phyloP scores from a whole-genome alignment of 148 eudicot species.

The Nepenthes mirabilis region DNA sequence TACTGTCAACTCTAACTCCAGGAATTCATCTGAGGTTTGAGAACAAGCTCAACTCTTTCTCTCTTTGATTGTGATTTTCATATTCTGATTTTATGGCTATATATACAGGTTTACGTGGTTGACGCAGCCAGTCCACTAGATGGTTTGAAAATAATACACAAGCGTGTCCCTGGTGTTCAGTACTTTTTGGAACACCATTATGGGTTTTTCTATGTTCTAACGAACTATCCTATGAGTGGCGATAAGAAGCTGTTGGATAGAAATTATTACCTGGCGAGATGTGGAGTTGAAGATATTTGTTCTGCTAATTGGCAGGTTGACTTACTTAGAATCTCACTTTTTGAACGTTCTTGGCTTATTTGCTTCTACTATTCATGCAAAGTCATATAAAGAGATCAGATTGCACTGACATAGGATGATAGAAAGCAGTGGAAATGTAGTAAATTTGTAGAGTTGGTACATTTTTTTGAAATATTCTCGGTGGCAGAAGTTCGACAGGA shows the following conservation, averaged over 20 bases:
- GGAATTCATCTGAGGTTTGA: slow-evolving; percentile 93
- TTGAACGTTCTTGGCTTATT: not conserved
- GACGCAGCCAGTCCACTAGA: slow-evolving; percentile 45
- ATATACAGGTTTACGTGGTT: slow-evolving; percentile 61
- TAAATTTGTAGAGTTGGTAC: too few species aligned
- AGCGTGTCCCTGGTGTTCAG: slow-evolving; percentile 69
- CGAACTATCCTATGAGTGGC: slow-evolving; percentile 40
- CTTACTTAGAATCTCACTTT: not conserved
- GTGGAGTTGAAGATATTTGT: slow-evolving; percentile 42
- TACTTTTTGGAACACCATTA: slow-evolving; percentile 84
- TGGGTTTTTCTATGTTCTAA: slow-evolving; percentile 71
- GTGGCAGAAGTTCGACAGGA: too few species aligned
- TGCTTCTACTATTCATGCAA: not conserved
- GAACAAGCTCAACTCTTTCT: slow-evolving; percentile 2
- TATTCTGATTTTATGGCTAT: slow-evolving; percentile 5
- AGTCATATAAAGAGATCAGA: too few species aligned
- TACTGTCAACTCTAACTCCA: slow-evolving; percentile 90
- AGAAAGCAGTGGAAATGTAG: too few species aligned
- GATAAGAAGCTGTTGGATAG: slow-evolving; percentile 31
- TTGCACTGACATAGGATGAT: too few species aligned
- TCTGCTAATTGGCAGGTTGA: slow-evolving; percentile 61
- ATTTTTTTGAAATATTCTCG: too few species aligned
- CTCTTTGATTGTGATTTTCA: slow-evolving; percentile 5
- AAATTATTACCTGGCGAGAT: slow-evolving; percentile 47
- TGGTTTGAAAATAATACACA: slow-evolving; percentile 48